Conservation (phyloP, 257 asterid genomes). For the Leonotis leonurus region DNA sequence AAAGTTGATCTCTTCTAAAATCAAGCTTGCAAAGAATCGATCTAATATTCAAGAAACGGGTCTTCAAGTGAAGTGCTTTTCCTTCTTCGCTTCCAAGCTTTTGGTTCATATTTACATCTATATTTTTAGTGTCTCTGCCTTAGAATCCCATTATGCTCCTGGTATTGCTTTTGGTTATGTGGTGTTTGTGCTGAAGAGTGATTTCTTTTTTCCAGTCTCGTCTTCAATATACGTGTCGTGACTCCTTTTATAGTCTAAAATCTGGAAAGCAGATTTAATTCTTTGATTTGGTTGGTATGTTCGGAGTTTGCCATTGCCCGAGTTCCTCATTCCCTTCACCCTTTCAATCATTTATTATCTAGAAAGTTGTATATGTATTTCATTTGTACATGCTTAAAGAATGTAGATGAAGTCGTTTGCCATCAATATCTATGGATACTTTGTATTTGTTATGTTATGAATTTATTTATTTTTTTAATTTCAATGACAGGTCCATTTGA, state of each 20-base stretch:
- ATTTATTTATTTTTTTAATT: not conserved
- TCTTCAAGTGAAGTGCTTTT: too few species aligned
- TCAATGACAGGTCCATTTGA: not conserved
- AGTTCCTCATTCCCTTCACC: conserved; percentile 20
- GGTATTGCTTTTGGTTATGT: conserved; percentile 24
- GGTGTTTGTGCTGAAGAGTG: conserved; percentile 44
- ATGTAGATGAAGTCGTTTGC: conserved; percentile 34
- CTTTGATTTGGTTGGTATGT: conserved; percentile 48
- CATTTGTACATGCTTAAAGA: conserved; percentile 32
- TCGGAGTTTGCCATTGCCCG: conserved; percentile 27
- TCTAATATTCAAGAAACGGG: too few species aligned
- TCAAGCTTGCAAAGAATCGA: not conserved
- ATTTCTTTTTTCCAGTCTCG: conserved; percentile 24
- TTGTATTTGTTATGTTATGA: conserved; percentile 14
- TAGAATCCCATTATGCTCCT: conserved; percentile 18
- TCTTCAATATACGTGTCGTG: conserved; percentile 28
- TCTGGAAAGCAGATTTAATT: conserved; percentile 36
- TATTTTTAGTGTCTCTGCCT: conserved; percentile 17
- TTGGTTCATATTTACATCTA: conserved; percentile 25
- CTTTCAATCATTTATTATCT: conserved; percentile 13
- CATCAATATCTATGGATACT: conserved; percentile 14
- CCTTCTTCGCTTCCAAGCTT: conserved; percentile 10
- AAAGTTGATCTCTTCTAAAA: conserved; percentile 85
- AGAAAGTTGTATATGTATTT: conserved; percentile 39
- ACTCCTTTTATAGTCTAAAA: conserved; percentile 32